Base-by-base conservation (phyloP, 805 yeast species). In the Saccharomycopsis sp. region DNA sequence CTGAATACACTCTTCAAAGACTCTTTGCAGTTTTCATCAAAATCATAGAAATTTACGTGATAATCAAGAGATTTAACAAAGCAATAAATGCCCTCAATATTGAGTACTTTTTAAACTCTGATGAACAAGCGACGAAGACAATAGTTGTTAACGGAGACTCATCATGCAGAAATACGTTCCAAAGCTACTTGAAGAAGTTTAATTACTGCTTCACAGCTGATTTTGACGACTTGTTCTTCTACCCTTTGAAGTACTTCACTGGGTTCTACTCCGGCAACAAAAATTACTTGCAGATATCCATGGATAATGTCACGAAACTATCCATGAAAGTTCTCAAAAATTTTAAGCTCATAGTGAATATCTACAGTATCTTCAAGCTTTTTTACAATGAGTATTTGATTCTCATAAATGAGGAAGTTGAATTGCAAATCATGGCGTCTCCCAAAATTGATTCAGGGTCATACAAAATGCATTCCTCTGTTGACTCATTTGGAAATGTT, bases 381-480 rank as follows among this genome's bases (percentile, higher is more conserved):
- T 60, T 60, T 29, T 57, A 60, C 40, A 60, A 60, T 44, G 63
- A 60, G 40, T 60, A 60, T 46, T 51, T 60, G 34, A 60, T 60
- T 34, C 24, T 60, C 8, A 58, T 60, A 24, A 60, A 60, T 41
- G 63, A 60, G 48, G 63, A 60, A 41, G 61, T 60, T 20, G 63
- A 60, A 34, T 52, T 60, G 20, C 58, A 60, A 21, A 55, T 60
- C 24, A 48, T 55, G 14, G 63, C 63, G 9, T 48, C 60, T 5
- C 51, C 60, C 7, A 44, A 44, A 44, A 5, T 44, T 5, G 48
- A 44, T 44, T 44, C 48, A 16, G 48, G 48, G 8, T 12, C 48
- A 44, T 16, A 5, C 16, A 5, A n/a, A 7, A 18, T n/a, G 18
- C 48, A 44, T 16, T 44, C 48, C 16, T 44, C 48, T 5, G 48